Evolutionary conservation across 129 eudicot genomes (phyloP).

Genomic region (Chrysanthemum seticuspe): DNA sequence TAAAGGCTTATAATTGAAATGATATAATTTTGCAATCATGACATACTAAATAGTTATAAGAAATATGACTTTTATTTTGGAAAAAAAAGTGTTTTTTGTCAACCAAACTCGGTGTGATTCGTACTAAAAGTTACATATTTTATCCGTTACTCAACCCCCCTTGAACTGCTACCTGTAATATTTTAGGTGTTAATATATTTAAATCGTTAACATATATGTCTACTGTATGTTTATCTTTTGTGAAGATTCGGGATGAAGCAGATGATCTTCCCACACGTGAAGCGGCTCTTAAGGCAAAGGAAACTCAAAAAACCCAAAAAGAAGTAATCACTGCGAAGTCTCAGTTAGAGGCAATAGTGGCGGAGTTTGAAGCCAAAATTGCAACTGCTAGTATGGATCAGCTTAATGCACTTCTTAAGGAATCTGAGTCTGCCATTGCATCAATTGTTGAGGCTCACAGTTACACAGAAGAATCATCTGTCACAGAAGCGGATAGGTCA

Average conservation of each 20-base stretch:
- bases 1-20: neutral
- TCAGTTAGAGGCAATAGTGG: slow-evolving; percentile 50
- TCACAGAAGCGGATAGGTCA: slow-evolving; percentile 28
- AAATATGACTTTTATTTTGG: neutral
- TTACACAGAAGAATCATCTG: slow-evolving; percentile 32
- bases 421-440: slow-evolving; percentile 64
- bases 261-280: slow-evolving; percentile 67
- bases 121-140: neutral
- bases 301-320: slow-evolving; percentile 50
- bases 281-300: slow-evolving; percentile 70
- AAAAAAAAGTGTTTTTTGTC: neutral
- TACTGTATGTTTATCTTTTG: slow-evolving; percentile 11
- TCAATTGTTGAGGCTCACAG: slow-evolving; percentile 57
- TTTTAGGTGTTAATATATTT: neutral
- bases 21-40: neutral
- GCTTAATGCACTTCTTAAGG: slow-evolving; percentile 57
- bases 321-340: slow-evolving; percentile 49
- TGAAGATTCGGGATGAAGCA: slow-evolving; percentile 73
- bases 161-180: neutral
- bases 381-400: slow-evolving; percentile 43
- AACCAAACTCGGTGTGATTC: neutral
- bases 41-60: no score
- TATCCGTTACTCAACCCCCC: neutral
- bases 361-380: slow-evolving; percentile 58
- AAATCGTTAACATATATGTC: slow-evolving; percentile 13